Evolutionary conservation across 2,329 filamentous ascomycete genomes (phyloP), one percentile per base, ranked within the genome.

Genomic region (Leptodontidium sp.): DNA sequence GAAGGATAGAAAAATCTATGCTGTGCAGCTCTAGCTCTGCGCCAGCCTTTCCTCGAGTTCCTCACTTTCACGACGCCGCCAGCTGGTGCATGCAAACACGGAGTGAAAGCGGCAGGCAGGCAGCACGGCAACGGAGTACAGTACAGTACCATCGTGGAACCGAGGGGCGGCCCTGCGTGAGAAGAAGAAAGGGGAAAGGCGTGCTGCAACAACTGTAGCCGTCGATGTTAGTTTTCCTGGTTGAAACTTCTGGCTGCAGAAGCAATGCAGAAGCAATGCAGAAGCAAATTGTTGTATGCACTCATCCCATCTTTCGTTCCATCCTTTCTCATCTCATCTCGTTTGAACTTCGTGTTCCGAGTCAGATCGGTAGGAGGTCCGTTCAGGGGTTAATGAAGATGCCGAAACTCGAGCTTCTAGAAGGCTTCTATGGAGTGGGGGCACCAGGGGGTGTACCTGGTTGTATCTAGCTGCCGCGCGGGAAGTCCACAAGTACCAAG

Each of bases 401-500:
- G 53, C 53, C 53, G 32, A 47, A 12, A 47, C 12, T 15, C 12
- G 43, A 57, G 35, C 29, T 57, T 57, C 53, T 40, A 57, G 53
- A 57, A 57, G 53, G 53, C 32, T 40, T 57, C 50, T 17, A 32
- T 53, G 26, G 26, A 32, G 45, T 12, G 45, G 49, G 49, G 21
- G 21, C 21, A 21, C 21, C 21, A 21, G 21, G 21, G 21, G 21
- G 21, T 21, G 21, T 21, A 21, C 21, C 21, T 21, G 21, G 21
- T 21, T 21, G 21, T 21, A 26, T 52, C 21, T 50, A 65, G 64
- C 40, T 65, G 64, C 64, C 35, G 52, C 52, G 12, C 38, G 26
- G 35, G 12, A 4, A 12, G 12, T n/a, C 21, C 21, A 21, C 21
- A 21, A 21, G 21, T 21, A 21, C 21, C 21, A 21, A 21, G 21